Evolutionary conservation across 2,329 filamentous ascomycete genomes (phyloP), one percentile per base, ranked within the genome.

Genomic region (Aureobasidium lini): DNA sequence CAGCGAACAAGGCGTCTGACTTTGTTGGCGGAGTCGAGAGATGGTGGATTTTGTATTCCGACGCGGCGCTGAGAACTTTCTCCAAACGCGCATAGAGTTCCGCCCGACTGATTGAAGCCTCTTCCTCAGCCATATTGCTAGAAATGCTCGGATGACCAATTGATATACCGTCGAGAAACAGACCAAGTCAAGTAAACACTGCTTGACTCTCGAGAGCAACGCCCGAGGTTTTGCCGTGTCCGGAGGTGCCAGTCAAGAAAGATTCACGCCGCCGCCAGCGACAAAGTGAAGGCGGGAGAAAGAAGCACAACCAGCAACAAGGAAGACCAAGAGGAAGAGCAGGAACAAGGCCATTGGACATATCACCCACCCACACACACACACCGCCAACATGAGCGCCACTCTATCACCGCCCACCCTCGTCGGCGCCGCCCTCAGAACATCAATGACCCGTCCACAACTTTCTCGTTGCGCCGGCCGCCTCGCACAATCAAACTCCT

Each of bases 1-100:
- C 82, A 37, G 89, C 86, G 75, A 88, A 96, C 44, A 99, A 83
- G 15, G 93, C 82, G 8, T 85, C 81, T 63, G 85, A 87, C 69
- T 81, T 81, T 36, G 84, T 86, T 5, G 93, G 89, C 13, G 89
- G 88, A 5, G 92, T 95, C 28, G 90, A 95, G 66, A 96, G 77
- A 76, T 99, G 93, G 72, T 95, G 87, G 67, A 93, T 80, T 64
- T 81, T 85, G 70, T 95, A 88, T 49, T 74, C 71, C 64, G 79
- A 75, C 61, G 76, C 76, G 56, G 77, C 71, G 29, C 83, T 81
- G 46, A 85, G 73, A 56, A 74, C 76, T 54, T 77, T 75, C 46
- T 79, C 76, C 61, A 86, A 75, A 57, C 77, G 71, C 62, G 79
- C 74, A 59, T 65, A 66, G 61, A 75, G 62, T 6, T 47, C 32